Base-by-base conservation (phyloP, 1,284 basidiomycete genomes). In the Bondarzewia mesenterica region DNA sequence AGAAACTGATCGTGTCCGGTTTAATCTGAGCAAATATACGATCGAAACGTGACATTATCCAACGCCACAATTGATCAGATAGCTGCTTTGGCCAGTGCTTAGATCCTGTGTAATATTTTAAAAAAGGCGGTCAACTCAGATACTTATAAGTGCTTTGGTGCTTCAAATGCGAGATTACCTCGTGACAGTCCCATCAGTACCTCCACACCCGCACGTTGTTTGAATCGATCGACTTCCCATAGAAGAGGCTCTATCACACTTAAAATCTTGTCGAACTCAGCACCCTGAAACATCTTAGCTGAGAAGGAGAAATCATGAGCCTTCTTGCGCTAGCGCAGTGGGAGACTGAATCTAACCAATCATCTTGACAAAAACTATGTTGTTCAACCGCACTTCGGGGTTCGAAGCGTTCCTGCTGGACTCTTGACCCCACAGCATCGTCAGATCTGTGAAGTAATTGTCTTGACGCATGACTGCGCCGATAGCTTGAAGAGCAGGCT, bases 201-300 rank as follows among this genome's bases (percentile, higher is more conserved):
- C 70, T 99, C 95, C 45, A 87, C 90, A 6, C 87, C 86, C 20
- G 92, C 92, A 26, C 94, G 80, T 61, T 95, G 93, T 66, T 92
- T 90, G 71, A 92, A 95, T 50, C 92, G 88, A 62, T 97, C 90
- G 35, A 76, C 59, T 51, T 85, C 85, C 27, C 70, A 71, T 42
- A 89, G 65, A 38, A 88, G 61, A 7, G 77, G 71, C 42, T 90
- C 85, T 27, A 83, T 66, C 12, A 70, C 63, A 14, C 67, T 62
- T 42, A 88, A 65, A 12, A 89, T 64, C 18, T 66, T 63, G 36
- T 78, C 70, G 22, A 90, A 62, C 5, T 73, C 66, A 26, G 72
- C 68, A 50, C 74, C 70, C 47, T 80, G 81, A 50, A 80, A 84
- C 62, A 79, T 76, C 62, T 89, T 87, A 41, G 74, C 85, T 87